Base-by-base conservation (phyloP, 257 asterid genomes). In the Rhazya stricta region DNA sequence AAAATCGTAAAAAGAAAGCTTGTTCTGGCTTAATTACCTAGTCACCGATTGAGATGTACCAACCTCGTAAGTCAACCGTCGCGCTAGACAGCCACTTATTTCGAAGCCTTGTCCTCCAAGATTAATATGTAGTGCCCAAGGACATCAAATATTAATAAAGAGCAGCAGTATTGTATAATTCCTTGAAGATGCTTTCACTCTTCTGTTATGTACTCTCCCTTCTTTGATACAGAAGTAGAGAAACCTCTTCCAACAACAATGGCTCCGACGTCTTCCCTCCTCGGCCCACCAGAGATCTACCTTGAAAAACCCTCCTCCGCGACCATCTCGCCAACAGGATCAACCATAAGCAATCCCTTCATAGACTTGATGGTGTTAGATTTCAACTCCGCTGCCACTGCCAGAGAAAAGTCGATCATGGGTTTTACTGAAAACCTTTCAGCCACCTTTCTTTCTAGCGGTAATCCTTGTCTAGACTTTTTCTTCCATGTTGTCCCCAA, bases 401-500 rank as follows among this genome's bases (percentile, higher is more conserved):
- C 23, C 18, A 10, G 21, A 62, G 11, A 15, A 15, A 62, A 4
- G 39, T 60, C 74, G 21, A 50, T 71, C n/a, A 78, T 79, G 85
- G 88, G 86, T 1, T 25, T 63, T 54, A 84, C 94, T 29, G 85
- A 84, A 11, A 84, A 89, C 75, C 1, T 0, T 27, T 88, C 96
- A 0, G 77, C 85, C 13, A 88, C 91, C 6, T 89, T 77, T 56
- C 71, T 79, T 25, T 80, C 92, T n/a, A 53, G 88, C 15, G 84
- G 84, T 1, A 86, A 88, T 7, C 86, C 89, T 0, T 86, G 91
- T 67, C 70, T 89, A 69, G 94, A 89, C 67, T 86, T 90, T 75
- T 90, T 90, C 84, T 90, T 88, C 75, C 93, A 88, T 36, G 86
- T 90, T 4, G 92, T 87, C 1, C 92, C 92, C 34, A 69, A 87